A percentile compares a stretch with the other conserved stretches of the same genome.
Evolutionary conservation across 139 green algal genomes (phyloP).

Genomic region (Picochlorum sp.): DNA sequence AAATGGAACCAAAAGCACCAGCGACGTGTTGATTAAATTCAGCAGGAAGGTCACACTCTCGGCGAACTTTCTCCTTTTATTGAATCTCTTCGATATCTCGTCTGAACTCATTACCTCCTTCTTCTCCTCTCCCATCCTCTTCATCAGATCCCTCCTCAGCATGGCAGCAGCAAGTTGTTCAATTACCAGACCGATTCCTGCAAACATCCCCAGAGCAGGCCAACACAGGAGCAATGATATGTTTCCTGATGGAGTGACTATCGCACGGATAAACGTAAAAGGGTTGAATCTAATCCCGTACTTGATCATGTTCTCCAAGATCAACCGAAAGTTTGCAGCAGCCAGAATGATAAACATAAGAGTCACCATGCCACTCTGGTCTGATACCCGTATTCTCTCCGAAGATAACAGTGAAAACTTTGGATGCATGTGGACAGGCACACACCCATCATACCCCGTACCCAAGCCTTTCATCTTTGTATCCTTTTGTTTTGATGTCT

Average conservation of each 20-base stretch:
- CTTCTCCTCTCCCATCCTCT: slow-evolving; percentile 10
- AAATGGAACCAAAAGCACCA: slow-evolving; percentile 39
- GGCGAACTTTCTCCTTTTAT: background rate
- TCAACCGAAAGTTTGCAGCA: slow-evolving; percentile 66
- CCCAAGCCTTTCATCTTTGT: background rate
- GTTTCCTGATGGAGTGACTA: slow-evolving; percentile 24
- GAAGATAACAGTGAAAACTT: slow-evolving; percentile 45
- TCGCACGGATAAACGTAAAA: slow-evolving; percentile 31
- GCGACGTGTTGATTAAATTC: slow-evolving; percentile 32
- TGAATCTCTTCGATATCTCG: background rate
- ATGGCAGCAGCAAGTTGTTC: slow-evolving; percentile 19
- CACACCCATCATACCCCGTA: slow-evolving; percentile 8
- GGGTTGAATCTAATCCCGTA: slow-evolving; percentile 53
- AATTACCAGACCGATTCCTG: slow-evolving; percentile 18
- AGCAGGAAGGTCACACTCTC: slow-evolving; percentile 46
- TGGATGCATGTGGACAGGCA: slow-evolving; percentile 40
- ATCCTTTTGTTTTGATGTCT: background rate
- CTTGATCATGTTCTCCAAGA: slow-evolving; percentile 84
- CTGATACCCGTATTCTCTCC: slow-evolving; percentile 46
- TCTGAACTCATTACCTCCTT: background rate
- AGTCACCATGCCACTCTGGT: slow-evolving; percentile 55
- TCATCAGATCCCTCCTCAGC: slow-evolving; percentile 8
- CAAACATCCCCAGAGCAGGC: slow-evolving; percentile 21
- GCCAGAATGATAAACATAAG: slow-evolving; percentile 66
- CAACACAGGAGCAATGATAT: slow-evolving; percentile 42